These are phyloP conservation scores for Wickerhamomyces chambardii DNA, from an alignment of 805 yeast species.

Conservation along the genomic window DNA sequence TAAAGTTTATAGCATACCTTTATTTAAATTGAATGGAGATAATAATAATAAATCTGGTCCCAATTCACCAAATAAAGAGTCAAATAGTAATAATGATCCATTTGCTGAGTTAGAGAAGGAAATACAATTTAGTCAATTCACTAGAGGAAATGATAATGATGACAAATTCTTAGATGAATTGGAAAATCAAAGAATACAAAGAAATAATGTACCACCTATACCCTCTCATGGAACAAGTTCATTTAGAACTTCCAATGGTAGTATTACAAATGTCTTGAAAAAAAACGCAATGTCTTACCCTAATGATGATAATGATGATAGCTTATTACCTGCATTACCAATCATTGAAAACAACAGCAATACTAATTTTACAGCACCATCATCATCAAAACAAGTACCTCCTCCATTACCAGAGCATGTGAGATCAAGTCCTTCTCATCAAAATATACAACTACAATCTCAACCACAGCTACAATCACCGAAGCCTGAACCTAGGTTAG, in stretches of 20 bases:
- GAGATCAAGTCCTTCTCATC: not conserved
- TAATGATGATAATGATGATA: not conserved
- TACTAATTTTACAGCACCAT: too few relatives aligned
- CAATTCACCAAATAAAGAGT: conserved; percentile 1
- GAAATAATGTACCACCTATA: not conserved
- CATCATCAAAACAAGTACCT: conserved; percentile 2
- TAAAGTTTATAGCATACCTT: conserved; percentile 3
- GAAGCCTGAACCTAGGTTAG: not conserved
- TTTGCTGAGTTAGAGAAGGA: conserved; percentile 25
- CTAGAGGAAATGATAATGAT: too few relatives aligned
- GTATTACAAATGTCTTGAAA: not conserved
- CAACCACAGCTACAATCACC: not conserved
- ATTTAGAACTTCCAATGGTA: not conserved
- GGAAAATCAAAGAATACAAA: conserved; percentile 12
- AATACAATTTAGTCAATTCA: too few relatives aligned
- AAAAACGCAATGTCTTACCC: too few relatives aligned
- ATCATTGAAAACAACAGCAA: too few relatives aligned
- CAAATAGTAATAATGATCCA: conserved; percentile 8
- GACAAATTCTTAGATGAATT: conserved; percentile 21
- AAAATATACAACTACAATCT: not conserved
- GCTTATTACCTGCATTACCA: not conserved
- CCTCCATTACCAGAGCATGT: conserved; percentile 19
- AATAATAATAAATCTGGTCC: too few relatives aligned
- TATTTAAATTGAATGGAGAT: too few relatives aligned
- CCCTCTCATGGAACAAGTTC: not conserved